Conservation (phyloP, 345 rosid species). For the Linum tenue region DNA sequence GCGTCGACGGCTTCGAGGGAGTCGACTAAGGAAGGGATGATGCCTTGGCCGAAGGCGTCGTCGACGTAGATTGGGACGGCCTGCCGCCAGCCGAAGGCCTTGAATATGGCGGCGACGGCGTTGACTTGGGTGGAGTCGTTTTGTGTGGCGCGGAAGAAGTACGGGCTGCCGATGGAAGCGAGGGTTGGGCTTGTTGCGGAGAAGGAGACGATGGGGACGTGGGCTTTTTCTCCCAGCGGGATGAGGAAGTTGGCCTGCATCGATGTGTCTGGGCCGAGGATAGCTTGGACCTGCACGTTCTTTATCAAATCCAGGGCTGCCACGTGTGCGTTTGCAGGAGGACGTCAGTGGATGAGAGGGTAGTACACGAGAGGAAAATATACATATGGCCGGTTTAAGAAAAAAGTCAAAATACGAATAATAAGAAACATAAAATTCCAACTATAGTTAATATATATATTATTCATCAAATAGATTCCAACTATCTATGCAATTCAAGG, state of each 20-base stretch:
- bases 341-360: background rate
- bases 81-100: constrained; percentile 29
- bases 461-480: no score
- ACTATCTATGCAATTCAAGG: no score
- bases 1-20: constrained; percentile 21
- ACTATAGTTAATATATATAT: no score
- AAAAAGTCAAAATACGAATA: no score
- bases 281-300: constrained; percentile 30
- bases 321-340: background rate
- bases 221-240: constrained; percentile 23
- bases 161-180: constrained; percentile 6
- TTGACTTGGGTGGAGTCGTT: constrained; percentile 24
- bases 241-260: constrained; percentile 26
- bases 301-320: constrained; percentile 33
- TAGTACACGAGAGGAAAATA: no score
- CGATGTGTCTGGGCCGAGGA: constrained; percentile 31
- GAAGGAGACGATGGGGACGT: constrained; percentile 31
- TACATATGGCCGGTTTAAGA: no score
- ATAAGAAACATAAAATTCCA: no score
- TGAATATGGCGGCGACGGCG: constrained; percentile 21
- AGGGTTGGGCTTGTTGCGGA: constrained; percentile 26
- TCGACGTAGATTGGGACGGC: constrained; percentile 28
- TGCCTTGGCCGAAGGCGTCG: constrained; percentile 26
- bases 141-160: constrained; percentile 23
- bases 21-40: constrained; percentile 24